phyloP scores from a whole-genome alignment of 2,329 filamentous ascomycete genomes.

The Aureobasidium sp. region DNA sequence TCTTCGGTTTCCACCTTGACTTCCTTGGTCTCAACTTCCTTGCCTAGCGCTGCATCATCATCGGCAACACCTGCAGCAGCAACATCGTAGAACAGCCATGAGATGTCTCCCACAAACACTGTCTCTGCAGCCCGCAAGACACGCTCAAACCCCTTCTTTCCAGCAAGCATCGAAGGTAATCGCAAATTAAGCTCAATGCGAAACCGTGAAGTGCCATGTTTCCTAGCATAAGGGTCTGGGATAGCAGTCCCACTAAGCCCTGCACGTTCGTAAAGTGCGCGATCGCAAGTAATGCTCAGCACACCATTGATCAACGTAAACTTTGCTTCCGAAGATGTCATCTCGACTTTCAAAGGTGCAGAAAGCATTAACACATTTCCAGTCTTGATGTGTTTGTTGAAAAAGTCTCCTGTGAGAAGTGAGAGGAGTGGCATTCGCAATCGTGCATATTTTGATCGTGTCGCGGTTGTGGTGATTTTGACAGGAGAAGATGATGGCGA shows the following conservation, averaged over 20 bases:
- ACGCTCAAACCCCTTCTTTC: slow-evolving; percentile 75
- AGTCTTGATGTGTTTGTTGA: slow-evolving; percentile 74
- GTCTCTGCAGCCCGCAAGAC: slow-evolving; percentile 71
- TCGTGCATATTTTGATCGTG: slow-evolving; percentile 44
- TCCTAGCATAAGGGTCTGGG: slow-evolving; percentile 44
- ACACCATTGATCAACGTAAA: slow-evolving; percentile 65
- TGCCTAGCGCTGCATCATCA: slow-evolving; percentile 15
- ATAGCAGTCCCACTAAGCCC: slow-evolving; percentile 68
- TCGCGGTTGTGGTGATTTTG: neutral
- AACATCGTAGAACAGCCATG: slow-evolving; percentile 72
- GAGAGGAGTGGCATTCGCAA: slow-evolving; percentile 66
- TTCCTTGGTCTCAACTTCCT: slow-evolving; percentile 21
- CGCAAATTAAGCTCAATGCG: slow-evolving; percentile 69
- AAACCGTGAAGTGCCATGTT: slow-evolving; percentile 64
- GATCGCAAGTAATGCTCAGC: slow-evolving; percentile 69
- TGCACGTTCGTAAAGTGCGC: slow-evolving; percentile 71
- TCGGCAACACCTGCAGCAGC: slow-evolving; percentile 4
- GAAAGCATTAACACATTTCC: slow-evolving; percentile 38
- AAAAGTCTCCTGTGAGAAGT: slow-evolving; percentile 66
- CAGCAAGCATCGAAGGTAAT: slow-evolving; percentile 66
- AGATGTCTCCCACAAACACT: slow-evolving; percentile 57
- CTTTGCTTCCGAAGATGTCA: slow-evolving; percentile 68
- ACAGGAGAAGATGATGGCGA: neutral
- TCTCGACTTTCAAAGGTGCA: slow-evolving; percentile 39
- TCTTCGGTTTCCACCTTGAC: slow-evolving; percentile 20